Percentiles rank a stretch among this genome's conserved stretches.
Evolutionary conservation across 2,329 filamentous ascomycete genomes (phyloP).

Genomic region (Myriangium duriaei): DNA sequence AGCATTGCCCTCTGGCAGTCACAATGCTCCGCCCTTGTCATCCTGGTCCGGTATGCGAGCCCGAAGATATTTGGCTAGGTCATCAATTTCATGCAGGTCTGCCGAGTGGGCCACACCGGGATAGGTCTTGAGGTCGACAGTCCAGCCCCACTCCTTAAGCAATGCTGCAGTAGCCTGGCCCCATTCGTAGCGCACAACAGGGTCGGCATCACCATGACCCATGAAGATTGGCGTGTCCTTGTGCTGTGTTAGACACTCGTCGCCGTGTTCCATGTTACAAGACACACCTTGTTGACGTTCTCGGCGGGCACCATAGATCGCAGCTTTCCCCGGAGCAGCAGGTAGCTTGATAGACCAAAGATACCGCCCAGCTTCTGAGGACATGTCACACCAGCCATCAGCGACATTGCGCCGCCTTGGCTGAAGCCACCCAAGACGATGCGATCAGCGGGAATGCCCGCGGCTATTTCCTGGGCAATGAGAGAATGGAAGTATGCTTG

Average conservation of each 20-base stretch:
- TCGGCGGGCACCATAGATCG: constrained; percentile 43
- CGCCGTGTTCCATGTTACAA: not conserved
- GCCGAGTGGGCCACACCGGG: constrained; percentile 66
- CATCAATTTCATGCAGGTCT: constrained; percentile 64
- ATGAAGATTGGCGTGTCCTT: constrained; percentile 72
- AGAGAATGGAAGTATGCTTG: constrained; percentile 66
- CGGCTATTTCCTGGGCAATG: constrained; percentile 66
- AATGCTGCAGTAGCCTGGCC: constrained; percentile 54
- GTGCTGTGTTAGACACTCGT: constrained; percentile 15
- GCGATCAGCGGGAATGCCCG: constrained; percentile 67
- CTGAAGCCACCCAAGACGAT: constrained; percentile 81
- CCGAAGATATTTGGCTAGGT: constrained; percentile 56
- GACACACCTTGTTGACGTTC: constrained; percentile 22
- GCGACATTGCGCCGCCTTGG: constrained; percentile 75
- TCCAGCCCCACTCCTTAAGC: constrained; percentile 57
- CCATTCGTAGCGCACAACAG: constrained; percentile 56
- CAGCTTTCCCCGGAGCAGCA: constrained; percentile 57
- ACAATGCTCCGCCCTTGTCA: constrained; percentile 17
- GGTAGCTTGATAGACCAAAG: constrained; percentile 71
- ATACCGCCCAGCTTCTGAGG: constrained; percentile 72
- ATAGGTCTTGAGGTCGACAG: constrained; percentile 67
- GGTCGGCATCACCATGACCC: constrained; percentile 72
- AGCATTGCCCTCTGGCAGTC: not conserved
- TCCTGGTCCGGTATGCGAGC: constrained; percentile 38
- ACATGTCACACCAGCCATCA: constrained; percentile 67